Evolutionary conservation across 805 yeast species (phyloP), one percentile per base, ranked within the genome.

Genomic region (Kluyveromyces starmeri): DNA sequence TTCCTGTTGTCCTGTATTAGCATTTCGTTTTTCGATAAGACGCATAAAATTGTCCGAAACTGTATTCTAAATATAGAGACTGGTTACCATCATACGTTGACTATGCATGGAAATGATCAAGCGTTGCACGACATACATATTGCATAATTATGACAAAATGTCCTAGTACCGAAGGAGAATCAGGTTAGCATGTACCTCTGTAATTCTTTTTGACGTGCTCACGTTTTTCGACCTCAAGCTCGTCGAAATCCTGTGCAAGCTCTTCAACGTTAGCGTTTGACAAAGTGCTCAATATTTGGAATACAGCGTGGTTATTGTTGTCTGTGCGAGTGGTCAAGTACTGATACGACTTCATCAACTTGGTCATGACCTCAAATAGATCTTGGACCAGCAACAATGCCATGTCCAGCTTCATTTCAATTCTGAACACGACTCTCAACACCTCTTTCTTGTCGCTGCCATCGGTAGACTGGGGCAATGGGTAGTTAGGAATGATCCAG

Each of bases 401-500:
- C 24, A 53, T 33, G 37, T 53, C 59, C 20, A 53, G 38, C 28
- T 81, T 68, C 54, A 86, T 62, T 36, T 79, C 75, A 45, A 70
- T 71, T 49, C 94, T 72, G 35, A 83, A 85, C 10, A 86, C 96
- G 17, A 88, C 83, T 51, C 96, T 73, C 43, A 86, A 66, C 39
- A 85, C 81, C 59, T 88, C 95, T 29, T 57, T 55, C 37, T 70
- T 65, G 36, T 66, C 69, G 28, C 78, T 75, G 21, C 55, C 49
- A 37, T 53, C 59, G 4, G 50, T 44, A 2, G 59, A 48, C 13
- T 68, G 64, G 19, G 95, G 94, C 46, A 86, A 68, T 41, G 81
- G 83, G 60, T 86, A 86, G 65, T 86, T 85, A 45, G 95, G 95
- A 43, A 86, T 68, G 55, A 88, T 88, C 74, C 82, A 86, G 10